Conservation (phyloP, 768 basidiomycete genomes). For the Baorangia bicolor region DNA sequence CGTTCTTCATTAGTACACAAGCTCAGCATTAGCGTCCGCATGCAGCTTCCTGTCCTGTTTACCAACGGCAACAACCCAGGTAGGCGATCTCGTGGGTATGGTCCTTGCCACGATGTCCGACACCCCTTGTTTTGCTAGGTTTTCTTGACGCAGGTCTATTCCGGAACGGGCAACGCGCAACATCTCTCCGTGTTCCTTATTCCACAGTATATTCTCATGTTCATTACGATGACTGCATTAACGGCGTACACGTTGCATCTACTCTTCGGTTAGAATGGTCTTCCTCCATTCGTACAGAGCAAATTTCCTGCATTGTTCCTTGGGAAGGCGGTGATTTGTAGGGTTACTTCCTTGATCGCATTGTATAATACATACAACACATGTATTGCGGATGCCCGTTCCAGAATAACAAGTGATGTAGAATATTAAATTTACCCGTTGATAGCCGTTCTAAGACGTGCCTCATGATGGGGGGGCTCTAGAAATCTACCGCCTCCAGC, state of each 20-base stretch:
- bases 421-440: too few relatives aligned
- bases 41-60: slow-evolving; percentile 57
- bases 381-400: too few relatives aligned
- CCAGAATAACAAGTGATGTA: too few relatives aligned
- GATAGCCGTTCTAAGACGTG: too few relatives aligned
- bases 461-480: too few relatives aligned
- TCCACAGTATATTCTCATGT: slow-evolving; percentile 49
- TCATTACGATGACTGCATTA: slow-evolving; percentile 37
- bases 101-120: not conserved
- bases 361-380: not conserved
- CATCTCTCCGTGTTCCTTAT: slow-evolving; percentile 63
- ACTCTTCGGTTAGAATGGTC: slow-evolving; percentile 31
- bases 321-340: not conserved
- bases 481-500: too few relatives aligned
- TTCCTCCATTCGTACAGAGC: not conserved
- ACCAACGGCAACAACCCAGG: slow-evolving; percentile 61
- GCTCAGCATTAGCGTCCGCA: not conserved
- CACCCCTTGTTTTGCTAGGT: slow-evolving; percentile 38
- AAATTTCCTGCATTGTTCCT: not conserved
- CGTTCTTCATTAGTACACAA: not conserved
- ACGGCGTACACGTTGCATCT: slow-evolving; percentile 38
- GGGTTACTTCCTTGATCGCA: not conserved
- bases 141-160: slow-evolving; percentile 63
- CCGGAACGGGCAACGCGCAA: slow-evolving; percentile 62
- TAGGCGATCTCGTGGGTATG: slow-evolving; percentile 16